phyloP scores from a whole-genome alignment of 495 filamentous ascomycete genomes.

The Penicillium flavigenum region DNA sequence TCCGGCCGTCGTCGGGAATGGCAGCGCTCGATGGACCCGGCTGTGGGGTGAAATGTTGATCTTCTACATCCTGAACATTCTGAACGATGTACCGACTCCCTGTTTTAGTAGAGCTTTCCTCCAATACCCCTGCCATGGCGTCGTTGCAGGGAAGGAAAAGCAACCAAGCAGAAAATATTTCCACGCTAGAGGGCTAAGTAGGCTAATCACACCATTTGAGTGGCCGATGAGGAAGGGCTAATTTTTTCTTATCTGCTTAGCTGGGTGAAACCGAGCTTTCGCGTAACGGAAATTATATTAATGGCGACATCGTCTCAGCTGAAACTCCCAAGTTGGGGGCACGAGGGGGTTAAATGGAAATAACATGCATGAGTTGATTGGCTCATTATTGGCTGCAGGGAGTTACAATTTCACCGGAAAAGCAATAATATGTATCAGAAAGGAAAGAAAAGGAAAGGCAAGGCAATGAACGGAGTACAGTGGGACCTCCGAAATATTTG shows the following conservation, averaged over 20 bases:
- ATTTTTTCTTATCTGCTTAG: slow-evolving; percentile 11
- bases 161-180: not conserved
- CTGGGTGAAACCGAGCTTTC: not conserved
- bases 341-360: not conserved
- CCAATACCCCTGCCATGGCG: slow-evolving; percentile 17
- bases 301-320: not conserved
- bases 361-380: slow-evolving; percentile 6
- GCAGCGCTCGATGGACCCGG: not conserved
- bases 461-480: no score
- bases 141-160: slow-evolving; percentile 3
- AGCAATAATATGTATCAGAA: not conserved
- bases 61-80: slow-evolving; percentile 27
- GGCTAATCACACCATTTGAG: slow-evolving; percentile 25
- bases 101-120: slow-evolving; percentile 12
- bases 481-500: no score
- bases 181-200: not conserved
- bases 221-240: slow-evolving; percentile 19
- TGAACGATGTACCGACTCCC: slow-evolving; percentile 18
- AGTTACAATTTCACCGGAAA: not conserved
- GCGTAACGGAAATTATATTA: not conserved
- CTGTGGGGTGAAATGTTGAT: slow-evolving; percentile 11
- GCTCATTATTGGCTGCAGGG: not conserved
- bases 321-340: not conserved
- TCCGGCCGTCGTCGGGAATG: slow-evolving; percentile 17
- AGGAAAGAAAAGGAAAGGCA: not conserved